Conservation (phyloP, 1,284 basidiomycete species). For the Heterobasidion occidentale region DNA sequence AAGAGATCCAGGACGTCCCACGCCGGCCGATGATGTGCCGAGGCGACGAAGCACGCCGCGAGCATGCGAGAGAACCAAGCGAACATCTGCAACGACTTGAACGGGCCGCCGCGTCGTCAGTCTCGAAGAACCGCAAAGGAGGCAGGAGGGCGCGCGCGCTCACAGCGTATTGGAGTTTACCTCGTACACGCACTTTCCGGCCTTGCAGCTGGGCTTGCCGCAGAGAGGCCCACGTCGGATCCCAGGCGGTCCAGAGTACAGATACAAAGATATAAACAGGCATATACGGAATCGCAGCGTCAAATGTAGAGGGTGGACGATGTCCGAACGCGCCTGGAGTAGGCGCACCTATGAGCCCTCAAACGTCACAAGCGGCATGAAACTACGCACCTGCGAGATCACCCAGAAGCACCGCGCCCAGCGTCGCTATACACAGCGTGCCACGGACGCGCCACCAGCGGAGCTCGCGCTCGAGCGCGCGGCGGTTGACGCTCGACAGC, state of each 20-base stretch:
- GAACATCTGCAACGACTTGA: slow-evolving; percentile 47
- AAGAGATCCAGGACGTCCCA: slow-evolving; percentile 23
- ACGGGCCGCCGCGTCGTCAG: neutral
- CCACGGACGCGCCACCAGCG: slow-evolving; percentile 59
- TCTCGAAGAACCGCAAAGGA: neutral
- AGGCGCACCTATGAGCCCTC: slow-evolving; percentile 13
- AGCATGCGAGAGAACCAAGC: slow-evolving; percentile 44
- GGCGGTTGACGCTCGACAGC: slow-evolving; percentile 27
- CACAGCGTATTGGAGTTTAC: slow-evolving; percentile 58
- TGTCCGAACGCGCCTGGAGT: slow-evolving; percentile 13
- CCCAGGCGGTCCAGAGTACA: slow-evolving; percentile 67
- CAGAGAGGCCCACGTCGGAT: slow-evolving; percentile 61
- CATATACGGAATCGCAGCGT: slow-evolving; percentile 19
- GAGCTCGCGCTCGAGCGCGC: slow-evolving; percentile 36
- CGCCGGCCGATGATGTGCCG: slow-evolving; percentile 17
- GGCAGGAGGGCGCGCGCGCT: slow-evolving; percentile 16
- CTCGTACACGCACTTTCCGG: slow-evolving; percentile 53
- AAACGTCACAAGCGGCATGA: neutral
- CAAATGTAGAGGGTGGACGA: slow-evolving; percentile 4
- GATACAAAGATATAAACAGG: slow-evolving; percentile 47
- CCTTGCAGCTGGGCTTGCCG: slow-evolving; percentile 57
- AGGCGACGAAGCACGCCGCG: slow-evolving; percentile 20
- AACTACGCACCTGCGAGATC: slow-evolving; percentile 36
- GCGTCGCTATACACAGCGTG: slow-evolving; percentile 45
- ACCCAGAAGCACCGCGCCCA: slow-evolving; percentile 33